Base-by-base conservation (phyloP, 768 basidiomycete species). In the Podaxis pistillaris region DNA sequence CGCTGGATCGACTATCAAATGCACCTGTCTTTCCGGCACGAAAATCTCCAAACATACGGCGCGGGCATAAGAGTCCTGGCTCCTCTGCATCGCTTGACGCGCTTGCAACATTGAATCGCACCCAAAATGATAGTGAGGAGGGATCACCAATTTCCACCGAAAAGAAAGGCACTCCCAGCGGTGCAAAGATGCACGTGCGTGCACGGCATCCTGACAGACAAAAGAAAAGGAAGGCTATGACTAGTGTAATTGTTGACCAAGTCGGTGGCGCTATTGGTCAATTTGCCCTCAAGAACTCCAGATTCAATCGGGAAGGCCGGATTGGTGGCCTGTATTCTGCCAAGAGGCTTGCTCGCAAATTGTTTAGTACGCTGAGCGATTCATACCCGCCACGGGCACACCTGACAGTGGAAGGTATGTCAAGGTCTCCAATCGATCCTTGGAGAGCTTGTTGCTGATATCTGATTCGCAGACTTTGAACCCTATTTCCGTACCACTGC, bases 241-340 rank as follows among this genome's bases (percentile, higher is more conserved):
- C 88, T 0, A 82, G 83, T 50, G 81, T 91, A 36, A 84, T 92
- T 58, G 86, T 91, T 30, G 90, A 91, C 68, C 87, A 89, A 65
- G 82, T 87, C 57, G 82, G 85, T 7, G 88, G 78, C 57, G 89
- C 82, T 12, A 88, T 91, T 55, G 86, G 85, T 9, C 86, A 90
- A 70, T 83, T 91, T 7, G 86, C 90, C 12, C 69, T 90, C 13
- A 90, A 89, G 67, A 81, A 87, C 65, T 84, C 85, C 17, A 85
- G 78, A 68, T 82, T 86, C 65, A 83, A 86, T 66, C 79, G 79
- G 58, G 78, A 80, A 46, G 28, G 41, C 6, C 33, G 51, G 36
- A 83, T 76, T 37, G 58, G 62, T 17, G 82, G 84, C 62, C 70
- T 84, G n/a, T 80, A 83, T 22, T 90, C 89, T 9, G 90, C 90